These are phyloP conservation scores for Talaromyces sp. DNA, from an alignment of 2,329 filamentous ascomycete genomes.

Conservation along the genomic window DNA sequence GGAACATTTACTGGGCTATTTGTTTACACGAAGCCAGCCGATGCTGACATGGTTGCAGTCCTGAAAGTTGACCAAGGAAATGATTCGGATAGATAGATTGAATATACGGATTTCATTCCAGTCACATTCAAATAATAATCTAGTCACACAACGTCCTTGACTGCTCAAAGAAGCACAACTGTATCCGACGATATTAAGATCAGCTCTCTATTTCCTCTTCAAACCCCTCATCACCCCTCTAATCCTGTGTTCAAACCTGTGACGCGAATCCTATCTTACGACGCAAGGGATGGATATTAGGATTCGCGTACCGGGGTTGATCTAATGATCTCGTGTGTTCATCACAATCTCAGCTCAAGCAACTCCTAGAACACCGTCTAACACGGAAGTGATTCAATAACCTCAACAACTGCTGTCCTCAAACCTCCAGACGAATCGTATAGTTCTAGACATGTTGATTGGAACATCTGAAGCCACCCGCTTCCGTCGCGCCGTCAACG, in stretches of 20 bases:
- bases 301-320: neutral
- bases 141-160: neutral
- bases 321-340: neutral
- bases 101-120: neutral
- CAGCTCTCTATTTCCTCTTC: neutral
- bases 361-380: no score
- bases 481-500: slow-evolving; percentile 6
- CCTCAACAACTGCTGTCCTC: no score
- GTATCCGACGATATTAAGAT: neutral
- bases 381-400: no score
- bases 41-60: neutral
- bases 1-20: neutral
- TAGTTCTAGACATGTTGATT: neutral
- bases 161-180: neutral
- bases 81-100: neutral
- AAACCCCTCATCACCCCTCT: neutral
- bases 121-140: neutral
- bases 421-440: neutral
- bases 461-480: neutral
- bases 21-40: no score
- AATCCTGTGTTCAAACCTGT: no score
- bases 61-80: neutral
- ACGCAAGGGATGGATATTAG: neutral
- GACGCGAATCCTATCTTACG: neutral
- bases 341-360: neutral